Evolutionary conservation across 2,329 filamentous ascomycete genomes (phyloP).

Genomic region (Sphaerulina vaccinii): DNA sequence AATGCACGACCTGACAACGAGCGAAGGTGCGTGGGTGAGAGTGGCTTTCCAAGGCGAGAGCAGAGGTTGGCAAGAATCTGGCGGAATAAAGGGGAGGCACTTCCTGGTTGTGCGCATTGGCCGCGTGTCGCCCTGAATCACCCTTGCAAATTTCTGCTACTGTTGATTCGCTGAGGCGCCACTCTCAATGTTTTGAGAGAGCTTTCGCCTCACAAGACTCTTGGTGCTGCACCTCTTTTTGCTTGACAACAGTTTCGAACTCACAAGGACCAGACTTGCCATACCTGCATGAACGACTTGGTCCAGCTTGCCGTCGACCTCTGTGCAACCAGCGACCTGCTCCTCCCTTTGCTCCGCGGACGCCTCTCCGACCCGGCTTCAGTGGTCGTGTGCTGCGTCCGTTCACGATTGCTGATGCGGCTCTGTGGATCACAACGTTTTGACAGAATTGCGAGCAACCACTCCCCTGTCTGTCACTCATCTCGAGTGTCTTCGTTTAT

Average conservation of each 20-base stretch:
- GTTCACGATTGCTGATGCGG: background rate
- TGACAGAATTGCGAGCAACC: slow-evolving; percentile 23
- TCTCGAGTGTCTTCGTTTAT: slow-evolving; percentile 15
- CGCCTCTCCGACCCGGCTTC: background rate
- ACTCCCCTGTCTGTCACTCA: slow-evolving; percentile 19
- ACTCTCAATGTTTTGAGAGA: background rate
- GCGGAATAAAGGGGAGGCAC: slow-evolving; percentile 16
- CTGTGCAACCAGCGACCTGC: background rate
- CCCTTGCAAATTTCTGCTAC: background rate
- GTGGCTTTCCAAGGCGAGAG: slow-evolving; percentile 5
- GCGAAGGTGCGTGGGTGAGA: slow-evolving; percentile 15
- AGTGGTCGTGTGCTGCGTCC: background rate
- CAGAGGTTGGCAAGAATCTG: slow-evolving; percentile 13
- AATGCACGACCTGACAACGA: slow-evolving; percentile 14
- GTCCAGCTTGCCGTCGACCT: background rate
- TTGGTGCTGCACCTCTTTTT: too few species aligned
- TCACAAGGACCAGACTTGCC: too few species aligned
- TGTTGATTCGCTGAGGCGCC: slow-evolving; percentile 2
- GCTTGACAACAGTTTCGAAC: too few species aligned
- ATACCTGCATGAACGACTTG: background rate
- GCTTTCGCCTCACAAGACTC: background rate
- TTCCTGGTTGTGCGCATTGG: slow-evolving; percentile 8
- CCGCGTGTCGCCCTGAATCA: slow-evolving; percentile 3
- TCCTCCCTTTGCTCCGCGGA: background rate
- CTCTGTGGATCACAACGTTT: slow-evolving; percentile 13